Evolutionary conservation across 106 monocot genomes (phyloP).

Genomic region (Allium fistulosum): DNA sequence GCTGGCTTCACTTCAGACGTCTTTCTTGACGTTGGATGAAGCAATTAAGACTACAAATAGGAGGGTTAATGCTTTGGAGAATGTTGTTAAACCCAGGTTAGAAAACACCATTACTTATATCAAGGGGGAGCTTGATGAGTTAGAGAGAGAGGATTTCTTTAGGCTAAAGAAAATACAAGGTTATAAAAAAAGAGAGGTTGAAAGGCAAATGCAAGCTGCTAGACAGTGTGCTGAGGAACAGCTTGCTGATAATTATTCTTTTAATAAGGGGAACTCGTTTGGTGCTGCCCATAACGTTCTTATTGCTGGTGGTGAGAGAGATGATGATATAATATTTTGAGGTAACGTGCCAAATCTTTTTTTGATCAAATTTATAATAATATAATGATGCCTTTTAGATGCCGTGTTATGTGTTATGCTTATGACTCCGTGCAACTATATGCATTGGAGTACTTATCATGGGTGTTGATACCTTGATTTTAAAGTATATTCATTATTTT

Average conservation of each 20-base stretch:
- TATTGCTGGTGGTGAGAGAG: slow-evolving; percentile 46
- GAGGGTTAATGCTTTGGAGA: slow-evolving; percentile 94
- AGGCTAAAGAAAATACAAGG: slow-evolving; percentile 93
- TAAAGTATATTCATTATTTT: too few species aligned
- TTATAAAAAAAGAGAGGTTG: slow-evolving; percentile 79
- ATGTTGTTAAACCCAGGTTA: slow-evolving; percentile 85
- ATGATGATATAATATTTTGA: slow-evolving; percentile 90
- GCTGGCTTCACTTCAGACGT: slow-evolving; percentile 93
- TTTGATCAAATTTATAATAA: neutral
- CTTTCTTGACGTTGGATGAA: slow-evolving; percentile 90
- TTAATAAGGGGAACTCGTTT: slow-evolving; percentile 63
- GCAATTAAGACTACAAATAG: slow-evolving; percentile 98
- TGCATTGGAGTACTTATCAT: too few species aligned
- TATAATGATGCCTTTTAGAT: too few species aligned
- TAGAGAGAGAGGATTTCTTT: slow-evolving; percentile 97
- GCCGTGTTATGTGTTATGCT: too few species aligned
- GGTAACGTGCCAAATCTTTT: neutral
- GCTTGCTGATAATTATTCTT: slow-evolving; percentile 28
- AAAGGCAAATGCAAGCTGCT: slow-evolving; percentile 46
- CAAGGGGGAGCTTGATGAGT: slow-evolving; percentile 87
- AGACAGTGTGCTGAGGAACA: slow-evolving; percentile 45
- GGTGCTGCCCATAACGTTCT: slow-evolving; percentile 45
- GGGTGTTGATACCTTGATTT: too few species aligned
- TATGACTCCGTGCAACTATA: too few species aligned
- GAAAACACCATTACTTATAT: slow-evolving; percentile 97